These are phyloP conservation scores for Agrocybe chaxingu DNA, from an alignment of 768 basidiomycete species.

Conservation along the genomic window DNA sequence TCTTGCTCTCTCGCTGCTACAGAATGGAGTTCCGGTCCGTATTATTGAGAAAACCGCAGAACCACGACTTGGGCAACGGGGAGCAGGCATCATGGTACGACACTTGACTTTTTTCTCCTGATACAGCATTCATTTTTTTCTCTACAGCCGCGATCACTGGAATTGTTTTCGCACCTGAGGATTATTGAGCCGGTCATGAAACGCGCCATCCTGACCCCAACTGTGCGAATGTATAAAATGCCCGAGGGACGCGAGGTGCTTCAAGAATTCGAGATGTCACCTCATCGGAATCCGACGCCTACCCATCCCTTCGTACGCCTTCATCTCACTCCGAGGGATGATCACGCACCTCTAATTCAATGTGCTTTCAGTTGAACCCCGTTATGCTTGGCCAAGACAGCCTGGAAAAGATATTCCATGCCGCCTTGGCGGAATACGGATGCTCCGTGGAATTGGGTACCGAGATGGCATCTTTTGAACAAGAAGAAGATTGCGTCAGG, in stretches of 20 bases:
- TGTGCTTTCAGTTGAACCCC: slow-evolving; percentile 23
- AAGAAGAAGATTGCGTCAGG: slow-evolving; percentile 30
- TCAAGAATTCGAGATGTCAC: slow-evolving; percentile 32
- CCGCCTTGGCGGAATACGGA: slow-evolving; percentile 26
- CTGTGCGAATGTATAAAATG: slow-evolving; percentile 32
- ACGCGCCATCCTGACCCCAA: slow-evolving; percentile 20
- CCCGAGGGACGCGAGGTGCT: slow-evolving; percentile 23
- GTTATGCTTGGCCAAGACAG: slow-evolving; percentile 32
- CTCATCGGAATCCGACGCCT: slow-evolving; percentile 25
- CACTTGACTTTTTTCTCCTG: not conserved
- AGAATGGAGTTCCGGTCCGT: slow-evolving; percentile 45
- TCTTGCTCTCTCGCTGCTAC: slow-evolving; percentile 36
- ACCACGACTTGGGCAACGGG: slow-evolving; percentile 34
- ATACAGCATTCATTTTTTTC: not conserved
- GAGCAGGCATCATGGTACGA: slow-evolving; percentile 34
- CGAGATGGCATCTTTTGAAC: slow-evolving; percentile 41
- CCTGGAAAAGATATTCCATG: slow-evolving; percentile 36
- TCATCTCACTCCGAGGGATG: not conserved
- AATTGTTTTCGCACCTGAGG: slow-evolving; percentile 38
- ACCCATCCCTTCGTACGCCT: slow-evolving; percentile 30
- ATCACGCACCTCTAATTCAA: not conserved
- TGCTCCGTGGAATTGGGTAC: slow-evolving; percentile 41
- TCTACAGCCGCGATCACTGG: slow-evolving; percentile 40
- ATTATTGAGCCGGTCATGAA: slow-evolving; percentile 34
- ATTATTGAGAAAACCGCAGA: slow-evolving; percentile 45